These are phyloP conservation scores for Saccharomycopsis hybrid DNA, from an alignment of 1,139 yeast genomes.

Conservation along the genomic window DNA sequence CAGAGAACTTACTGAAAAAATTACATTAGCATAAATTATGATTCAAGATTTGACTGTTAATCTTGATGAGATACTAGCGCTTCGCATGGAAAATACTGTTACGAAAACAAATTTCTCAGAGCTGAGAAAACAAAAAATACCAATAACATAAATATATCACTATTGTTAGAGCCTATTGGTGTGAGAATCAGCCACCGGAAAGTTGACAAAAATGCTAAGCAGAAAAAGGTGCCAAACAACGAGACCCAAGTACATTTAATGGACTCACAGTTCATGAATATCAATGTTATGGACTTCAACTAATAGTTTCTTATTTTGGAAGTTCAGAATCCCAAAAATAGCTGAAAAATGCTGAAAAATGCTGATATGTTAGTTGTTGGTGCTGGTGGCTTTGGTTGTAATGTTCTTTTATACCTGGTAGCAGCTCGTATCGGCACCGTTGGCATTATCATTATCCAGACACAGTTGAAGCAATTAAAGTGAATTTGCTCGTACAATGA, in stretches of 20 bases:
- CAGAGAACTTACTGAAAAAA: no score
- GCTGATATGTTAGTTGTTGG: constrained; percentile 75
- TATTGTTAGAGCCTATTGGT: no score
- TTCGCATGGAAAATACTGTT: no score
- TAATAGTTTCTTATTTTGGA: constrained; percentile 65
- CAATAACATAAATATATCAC: no score
- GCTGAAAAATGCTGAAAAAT: constrained; percentile 53
- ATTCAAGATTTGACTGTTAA: no score
- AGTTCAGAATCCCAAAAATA: constrained; percentile 23
- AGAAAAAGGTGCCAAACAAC: no score
- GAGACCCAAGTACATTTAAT: neutral
- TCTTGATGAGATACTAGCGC: no score
- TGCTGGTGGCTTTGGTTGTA: constrained; percentile 96
- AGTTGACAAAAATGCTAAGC: no score
- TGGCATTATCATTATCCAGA: constrained; percentile 89
- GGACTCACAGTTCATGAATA: constrained; percentile 53
- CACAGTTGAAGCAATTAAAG: constrained; percentile 71
- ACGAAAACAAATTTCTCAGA: no score
- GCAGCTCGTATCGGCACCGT: constrained; percentile 85
- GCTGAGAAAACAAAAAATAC: no score
- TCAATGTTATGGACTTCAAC: constrained; percentile 83
- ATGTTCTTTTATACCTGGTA: constrained; percentile 75
- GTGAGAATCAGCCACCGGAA: no score
- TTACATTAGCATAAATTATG: no score
- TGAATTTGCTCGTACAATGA: constrained; percentile 86